Evolutionary conservation across 371 early-diverging fungal species (phyloP).

Genomic region (Zancudomyces culisetae): DNA sequence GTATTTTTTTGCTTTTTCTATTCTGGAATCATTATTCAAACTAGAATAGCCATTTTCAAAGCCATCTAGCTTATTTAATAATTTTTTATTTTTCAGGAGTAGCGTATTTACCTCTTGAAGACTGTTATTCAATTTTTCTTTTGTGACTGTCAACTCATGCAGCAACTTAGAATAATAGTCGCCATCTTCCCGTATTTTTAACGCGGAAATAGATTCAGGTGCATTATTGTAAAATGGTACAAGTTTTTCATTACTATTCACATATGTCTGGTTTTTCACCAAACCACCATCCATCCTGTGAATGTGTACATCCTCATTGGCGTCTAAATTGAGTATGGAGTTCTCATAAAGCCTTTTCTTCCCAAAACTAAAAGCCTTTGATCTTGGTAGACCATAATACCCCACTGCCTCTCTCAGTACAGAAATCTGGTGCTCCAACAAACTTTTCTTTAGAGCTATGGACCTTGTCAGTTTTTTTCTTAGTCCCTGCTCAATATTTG

Average conservation of each 20-base stretch:
- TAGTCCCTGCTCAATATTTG: constrained; percentile 1
- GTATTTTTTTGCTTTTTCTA: no score
- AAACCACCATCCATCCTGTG: background rate
- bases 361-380: background rate
- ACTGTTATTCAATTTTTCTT: no score
- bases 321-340: background rate
- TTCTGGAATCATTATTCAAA: no score
- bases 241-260: background rate
- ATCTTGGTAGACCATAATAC: constrained; percentile 1
- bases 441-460: constrained; percentile 1
- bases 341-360: background rate
- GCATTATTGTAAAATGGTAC: background rate
- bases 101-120: no score
- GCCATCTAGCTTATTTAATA: no score
- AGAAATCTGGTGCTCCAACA: constrained; percentile 1
- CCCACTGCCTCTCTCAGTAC: constrained; percentile 1
- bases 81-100: no score
- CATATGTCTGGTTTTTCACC: no score
- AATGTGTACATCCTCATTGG: background rate
- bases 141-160: no score
- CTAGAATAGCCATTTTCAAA: no score
- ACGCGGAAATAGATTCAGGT: no score
- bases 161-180: no score
- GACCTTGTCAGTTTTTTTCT: background rate
- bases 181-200: no score